These are phyloP conservation scores for Colletotrichum tropicale DNA, from an alignment of 2,329 filamentous ascomycete species.

Conservation along the genomic window DNA sequence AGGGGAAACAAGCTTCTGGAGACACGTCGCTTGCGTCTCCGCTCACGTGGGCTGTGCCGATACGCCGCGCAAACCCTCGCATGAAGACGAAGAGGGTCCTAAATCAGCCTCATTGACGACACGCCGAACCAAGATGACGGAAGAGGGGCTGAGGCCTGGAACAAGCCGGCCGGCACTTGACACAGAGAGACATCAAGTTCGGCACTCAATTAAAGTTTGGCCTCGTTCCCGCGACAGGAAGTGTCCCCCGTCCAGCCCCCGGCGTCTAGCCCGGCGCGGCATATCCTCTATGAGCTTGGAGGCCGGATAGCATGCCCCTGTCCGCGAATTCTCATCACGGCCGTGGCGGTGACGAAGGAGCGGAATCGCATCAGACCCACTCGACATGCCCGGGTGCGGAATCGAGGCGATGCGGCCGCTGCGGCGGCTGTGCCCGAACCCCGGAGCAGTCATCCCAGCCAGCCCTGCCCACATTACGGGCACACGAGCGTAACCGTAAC, in stretches of 20 bases:
- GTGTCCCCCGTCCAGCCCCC: neutral
- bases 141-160: neutral
- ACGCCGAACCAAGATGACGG: neutral
- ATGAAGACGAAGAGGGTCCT: neutral
- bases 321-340: neutral
- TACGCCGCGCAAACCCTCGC: neutral
- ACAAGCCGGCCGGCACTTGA: neutral
- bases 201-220: neutral
- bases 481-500: neutral
- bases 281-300: neutral
- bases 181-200: neutral
- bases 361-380: neutral
- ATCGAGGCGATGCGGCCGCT: neutral
- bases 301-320: neutral
- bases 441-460: neutral
- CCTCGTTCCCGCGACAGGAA: neutral
- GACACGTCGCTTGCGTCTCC: neutral
- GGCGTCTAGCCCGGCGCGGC: neutral
- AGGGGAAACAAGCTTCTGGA: neutral
- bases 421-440: neutral
- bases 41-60: neutral
- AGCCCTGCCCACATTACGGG: constrained; percentile 3
- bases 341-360: neutral
- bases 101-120: neutral
- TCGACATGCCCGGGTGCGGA: neutral